Conservation (phyloP, 2,329 filamentous ascomycete genomes). For the Phaeosphaeria sp. region DNA sequence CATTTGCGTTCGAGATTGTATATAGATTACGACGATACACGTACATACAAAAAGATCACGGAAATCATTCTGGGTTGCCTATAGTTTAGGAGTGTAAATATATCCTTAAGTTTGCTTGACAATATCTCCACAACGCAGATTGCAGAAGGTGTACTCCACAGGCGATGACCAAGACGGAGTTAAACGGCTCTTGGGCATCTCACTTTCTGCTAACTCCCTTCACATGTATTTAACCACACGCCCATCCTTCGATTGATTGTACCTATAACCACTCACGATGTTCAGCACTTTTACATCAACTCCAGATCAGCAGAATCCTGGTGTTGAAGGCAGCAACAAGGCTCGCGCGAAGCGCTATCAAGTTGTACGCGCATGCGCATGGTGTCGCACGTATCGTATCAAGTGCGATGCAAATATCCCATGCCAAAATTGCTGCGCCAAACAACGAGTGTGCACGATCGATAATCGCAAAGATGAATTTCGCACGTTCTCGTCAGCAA, state of each 20-base stretch:
- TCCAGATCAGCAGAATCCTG: background rate
- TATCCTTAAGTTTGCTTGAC: background rate
- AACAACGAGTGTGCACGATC: slow-evolving; percentile 47
- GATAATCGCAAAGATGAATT: slow-evolving; percentile 27
- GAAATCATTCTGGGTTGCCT: background rate
- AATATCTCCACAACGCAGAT: background rate
- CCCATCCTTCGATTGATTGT: background rate
- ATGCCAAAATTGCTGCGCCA: slow-evolving; percentile 50
- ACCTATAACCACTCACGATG: background rate
- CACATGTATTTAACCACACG: background rate
- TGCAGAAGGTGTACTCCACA: background rate
- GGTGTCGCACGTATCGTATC: slow-evolving; percentile 52
- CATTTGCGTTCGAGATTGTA: background rate
- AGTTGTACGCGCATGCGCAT: slow-evolving; percentile 48
- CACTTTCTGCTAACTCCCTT: background rate
- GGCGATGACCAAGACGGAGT: background rate
- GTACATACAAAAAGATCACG: background rate
- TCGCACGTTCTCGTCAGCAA: slow-evolving; percentile 26
- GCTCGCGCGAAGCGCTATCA: slow-evolving; percentile 30
- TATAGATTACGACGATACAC: background rate
- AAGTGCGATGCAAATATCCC: slow-evolving; percentile 52
- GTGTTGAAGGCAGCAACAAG: background rate
- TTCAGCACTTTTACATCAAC: background rate
- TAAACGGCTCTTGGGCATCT: background rate
- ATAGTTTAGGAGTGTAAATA: background rate